These are phyloP conservation scores for Priceomyces medius DNA, from an alignment of 805 yeast species.

Conservation along the genomic window DNA sequence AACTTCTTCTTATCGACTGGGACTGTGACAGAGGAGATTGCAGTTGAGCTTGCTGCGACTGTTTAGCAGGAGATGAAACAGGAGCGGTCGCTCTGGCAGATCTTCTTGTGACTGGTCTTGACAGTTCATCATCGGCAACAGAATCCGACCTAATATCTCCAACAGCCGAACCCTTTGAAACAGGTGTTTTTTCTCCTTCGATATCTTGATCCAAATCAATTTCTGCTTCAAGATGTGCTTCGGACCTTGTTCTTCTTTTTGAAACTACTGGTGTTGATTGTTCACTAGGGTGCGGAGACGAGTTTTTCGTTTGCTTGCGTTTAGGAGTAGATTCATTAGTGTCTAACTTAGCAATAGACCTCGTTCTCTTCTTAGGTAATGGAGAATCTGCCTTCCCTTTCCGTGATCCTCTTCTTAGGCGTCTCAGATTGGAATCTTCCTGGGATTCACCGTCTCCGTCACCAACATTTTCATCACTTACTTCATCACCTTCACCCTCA, in stretches of 20 bases:
- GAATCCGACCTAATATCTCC: slow-evolving; percentile 8
- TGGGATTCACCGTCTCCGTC: slow-evolving; percentile 18
- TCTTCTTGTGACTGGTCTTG: slow-evolving; percentile 9
- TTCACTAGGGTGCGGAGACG: slow-evolving; percentile 12
- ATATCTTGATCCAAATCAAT: slow-evolving; percentile 1
- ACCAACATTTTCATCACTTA: slow-evolving; percentile 21
- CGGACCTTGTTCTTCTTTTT: slow-evolving; percentile 14
- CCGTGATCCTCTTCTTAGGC: slow-evolving; percentile 4
- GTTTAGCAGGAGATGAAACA: slow-evolving; percentile 2
- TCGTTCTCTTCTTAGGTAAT: slow-evolving; percentile 14
- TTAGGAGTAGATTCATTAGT: slow-evolving; percentile 11
- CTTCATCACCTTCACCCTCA: slow-evolving; percentile 14
- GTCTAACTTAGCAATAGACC: slow-evolving; percentile 13
- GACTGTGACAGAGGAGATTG: slow-evolving; percentile 5
- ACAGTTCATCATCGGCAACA: slow-evolving; percentile 4
- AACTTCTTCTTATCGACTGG: slow-evolving; percentile 13
- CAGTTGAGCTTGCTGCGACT: neutral
- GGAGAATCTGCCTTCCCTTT: slow-evolving; percentile 4
- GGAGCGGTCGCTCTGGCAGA: slow-evolving; percentile 12
- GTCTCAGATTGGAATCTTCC: neutral
- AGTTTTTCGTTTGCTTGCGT: slow-evolving; percentile 11
- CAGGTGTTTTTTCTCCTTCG: neutral
- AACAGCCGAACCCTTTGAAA: slow-evolving; percentile 1
- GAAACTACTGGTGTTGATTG: slow-evolving; percentile 4
- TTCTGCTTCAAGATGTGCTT: slow-evolving; percentile 8